Conservation (phyloP, 371 early-diverging fungal species). For the Choanephora cucurbitarum region DNA sequence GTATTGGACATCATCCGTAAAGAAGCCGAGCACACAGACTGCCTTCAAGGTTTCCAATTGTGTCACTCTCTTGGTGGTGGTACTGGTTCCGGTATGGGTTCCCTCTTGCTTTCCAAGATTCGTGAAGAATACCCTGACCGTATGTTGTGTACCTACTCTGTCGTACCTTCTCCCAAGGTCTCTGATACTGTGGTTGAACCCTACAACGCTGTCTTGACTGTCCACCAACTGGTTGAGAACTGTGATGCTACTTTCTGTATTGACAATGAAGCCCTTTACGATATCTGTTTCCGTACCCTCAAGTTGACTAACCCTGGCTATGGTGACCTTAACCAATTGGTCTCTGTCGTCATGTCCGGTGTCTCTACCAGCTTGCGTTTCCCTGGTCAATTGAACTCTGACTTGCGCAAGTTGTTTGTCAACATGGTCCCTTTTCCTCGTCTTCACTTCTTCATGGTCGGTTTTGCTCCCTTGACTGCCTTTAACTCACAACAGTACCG, state of each 20-base stretch:
- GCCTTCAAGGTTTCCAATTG: conserved; percentile 86
- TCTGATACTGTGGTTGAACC: conserved; percentile 92
- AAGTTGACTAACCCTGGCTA: conserved; percentile 80
- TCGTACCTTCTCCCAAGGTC: conserved; percentile 90
- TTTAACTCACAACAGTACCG: conserved; percentile 86
- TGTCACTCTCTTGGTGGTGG: conserved; percentile 91
- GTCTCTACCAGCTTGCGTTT: conserved; percentile 97
- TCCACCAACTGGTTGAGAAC: conserved; percentile 88
- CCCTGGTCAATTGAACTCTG: conserved; percentile 98
- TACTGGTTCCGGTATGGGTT: conserved; percentile 88
- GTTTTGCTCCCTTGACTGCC: conserved; percentile 91
- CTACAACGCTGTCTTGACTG: conserved; percentile 85
- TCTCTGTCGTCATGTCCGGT: conserved; percentile 89
- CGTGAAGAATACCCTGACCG: conserved; percentile 92
- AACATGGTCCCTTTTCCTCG: conserved; percentile 98
- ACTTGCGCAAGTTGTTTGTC: conserved; percentile 96
- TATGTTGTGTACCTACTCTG: conserved; percentile 92
- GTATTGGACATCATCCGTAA: conserved; percentile 84
- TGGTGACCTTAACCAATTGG: conserved; percentile 78
- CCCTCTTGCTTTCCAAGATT: conserved; percentile 82
- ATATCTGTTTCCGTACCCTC: conserved; percentile 83
- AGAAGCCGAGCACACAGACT: conserved; percentile 82
- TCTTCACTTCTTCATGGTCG: conserved; percentile 87
- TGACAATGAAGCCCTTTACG: conserved; percentile 95
- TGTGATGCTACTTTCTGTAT: conserved; percentile 97